Evolutionary conservation across 2,329 filamentous ascomycete species (phyloP), one percentile per base, ranked within the genome.

Genomic region (Epichloe typhina): DNA sequence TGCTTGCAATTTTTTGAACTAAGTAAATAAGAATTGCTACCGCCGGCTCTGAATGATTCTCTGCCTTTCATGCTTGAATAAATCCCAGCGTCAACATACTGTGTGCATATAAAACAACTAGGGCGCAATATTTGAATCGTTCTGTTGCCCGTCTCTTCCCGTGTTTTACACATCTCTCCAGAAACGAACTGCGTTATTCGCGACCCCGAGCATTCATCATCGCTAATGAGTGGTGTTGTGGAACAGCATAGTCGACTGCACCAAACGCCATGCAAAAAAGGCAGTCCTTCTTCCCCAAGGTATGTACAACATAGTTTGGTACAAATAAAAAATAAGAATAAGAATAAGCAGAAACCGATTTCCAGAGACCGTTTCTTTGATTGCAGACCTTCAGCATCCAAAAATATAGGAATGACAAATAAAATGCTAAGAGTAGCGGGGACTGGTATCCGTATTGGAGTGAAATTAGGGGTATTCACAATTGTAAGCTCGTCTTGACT

Each of bases 401-500:
- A 31, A 11, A 31, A 31, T 31, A 4, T 3, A 31, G 31, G 1
- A 31, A 31, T 31, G 31, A 31, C 31, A 31, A 11, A 31, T 31
- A 0, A 31, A 11, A 31, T 31, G 31, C 8, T 0, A 40, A 52
- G 21, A 26, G 21, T 15, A 46, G 45, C 36, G 50, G 19, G 50
- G 42, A 41, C 44, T 49, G 55, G 54, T 56, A 55, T 55, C 48
- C 50, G 52, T 49, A 37, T 44, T 50, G 54, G 47, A 54, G 52
- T 53, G 37, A 47, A 36, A 43, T 7, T 45, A 11, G 26, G 26
- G 26, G 8, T 11, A 31, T 31, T 9, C 26, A 9, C 26, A 31
- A 31, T 9, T 31, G 31, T 9, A 11, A 31, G 31, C 31, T 31
- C 31, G 31, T 31, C 31, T 11, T 4, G 31, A 31, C 31, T 11